These are phyloP conservation scores for Casuarina equisetifolia DNA, from an alignment of 306 rosid genomes.

Conservation along the genomic window DNA sequence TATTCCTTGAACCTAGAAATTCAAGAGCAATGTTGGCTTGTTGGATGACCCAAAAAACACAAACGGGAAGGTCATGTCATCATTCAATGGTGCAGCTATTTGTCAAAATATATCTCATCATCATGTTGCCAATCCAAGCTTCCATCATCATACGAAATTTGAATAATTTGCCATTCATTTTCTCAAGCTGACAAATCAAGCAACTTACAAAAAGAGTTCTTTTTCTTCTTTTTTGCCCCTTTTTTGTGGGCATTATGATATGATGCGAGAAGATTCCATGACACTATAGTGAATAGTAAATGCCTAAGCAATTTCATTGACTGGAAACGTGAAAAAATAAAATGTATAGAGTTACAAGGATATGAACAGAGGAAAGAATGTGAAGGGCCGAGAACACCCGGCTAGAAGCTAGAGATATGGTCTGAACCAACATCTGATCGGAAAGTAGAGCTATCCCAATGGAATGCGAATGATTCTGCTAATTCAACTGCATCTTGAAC, in stretches of 20 bases:
- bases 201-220: not conserved
- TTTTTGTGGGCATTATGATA: not conserved
- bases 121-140: not conserved
- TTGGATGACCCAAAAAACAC: not conserved
- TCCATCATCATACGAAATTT: not conserved
- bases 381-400: slow-evolving; percentile 8
- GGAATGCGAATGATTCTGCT: slow-evolving; percentile 59
- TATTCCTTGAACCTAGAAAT: not conserved
- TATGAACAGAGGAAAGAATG: slow-evolving; percentile 28
- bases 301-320: slow-evolving; percentile 31
- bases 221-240: too few relatives aligned
- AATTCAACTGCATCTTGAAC: slow-evolving; percentile 75
- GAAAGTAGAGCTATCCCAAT: slow-evolving; percentile 33
- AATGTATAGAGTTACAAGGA: slow-evolving; percentile 31
- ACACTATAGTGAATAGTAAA: not conserved
- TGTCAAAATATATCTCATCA: not conserved
- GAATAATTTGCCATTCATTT: not conserved
- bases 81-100: too few relatives aligned
- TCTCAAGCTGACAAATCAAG: not conserved
- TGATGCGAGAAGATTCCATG: not conserved
- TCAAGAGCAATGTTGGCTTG: not conserved
- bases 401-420: slow-evolving; percentile 67
- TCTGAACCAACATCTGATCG: slow-evolving; percentile 70
- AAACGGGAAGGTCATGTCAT: too few relatives aligned
- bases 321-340: slow-evolving; percentile 20